phyloP scores from a whole-genome alignment of 306 rosid genomes.

The Cucurbita ficifolia region DNA sequence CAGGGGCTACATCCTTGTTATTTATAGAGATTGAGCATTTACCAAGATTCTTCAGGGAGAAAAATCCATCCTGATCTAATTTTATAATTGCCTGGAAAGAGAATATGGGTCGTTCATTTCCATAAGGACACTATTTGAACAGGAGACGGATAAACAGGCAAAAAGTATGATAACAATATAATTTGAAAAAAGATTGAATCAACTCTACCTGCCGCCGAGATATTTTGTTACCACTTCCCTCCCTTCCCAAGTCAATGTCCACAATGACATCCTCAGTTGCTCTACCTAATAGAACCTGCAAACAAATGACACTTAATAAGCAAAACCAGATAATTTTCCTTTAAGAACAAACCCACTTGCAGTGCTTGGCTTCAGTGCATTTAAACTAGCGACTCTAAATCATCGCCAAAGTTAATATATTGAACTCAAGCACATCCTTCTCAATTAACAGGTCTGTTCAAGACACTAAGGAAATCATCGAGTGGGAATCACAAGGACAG shows the following conservation, averaged over 20 bases:
- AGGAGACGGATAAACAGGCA: background rate
- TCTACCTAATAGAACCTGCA: slow-evolving; percentile 88
- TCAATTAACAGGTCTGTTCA: background rate
- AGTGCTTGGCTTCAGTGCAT: background rate
- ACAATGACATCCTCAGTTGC: slow-evolving; percentile 51
- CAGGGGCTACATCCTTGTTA: slow-evolving; percentile 51
- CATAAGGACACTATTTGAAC: background rate
- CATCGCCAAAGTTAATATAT: background rate
- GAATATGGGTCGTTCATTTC: background rate
- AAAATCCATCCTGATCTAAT: slow-evolving; percentile 61
- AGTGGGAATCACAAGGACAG: background rate
- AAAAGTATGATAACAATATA: background rate
- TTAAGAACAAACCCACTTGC: background rate
- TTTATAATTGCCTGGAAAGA: slow-evolving; percentile 54
- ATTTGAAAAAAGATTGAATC: background rate
- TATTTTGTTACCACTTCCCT: slow-evolving; percentile 47
- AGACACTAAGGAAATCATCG: background rate
- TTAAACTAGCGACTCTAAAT: background rate
- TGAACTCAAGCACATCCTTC: background rate
- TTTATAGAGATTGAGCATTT: slow-evolving; percentile 52
- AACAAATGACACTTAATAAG: background rate
- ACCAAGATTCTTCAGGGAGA: slow-evolving; percentile 67
- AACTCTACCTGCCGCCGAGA: slow-evolving; percentile 82
- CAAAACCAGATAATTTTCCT: background rate
- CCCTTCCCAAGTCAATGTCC: slow-evolving; percentile 87